Evolutionary conservation across 495 filamentous ascomycete genomes (phyloP), one percentile per base, ranked within the genome.

Genomic region (Talaromyces nanjingensis): DNA sequence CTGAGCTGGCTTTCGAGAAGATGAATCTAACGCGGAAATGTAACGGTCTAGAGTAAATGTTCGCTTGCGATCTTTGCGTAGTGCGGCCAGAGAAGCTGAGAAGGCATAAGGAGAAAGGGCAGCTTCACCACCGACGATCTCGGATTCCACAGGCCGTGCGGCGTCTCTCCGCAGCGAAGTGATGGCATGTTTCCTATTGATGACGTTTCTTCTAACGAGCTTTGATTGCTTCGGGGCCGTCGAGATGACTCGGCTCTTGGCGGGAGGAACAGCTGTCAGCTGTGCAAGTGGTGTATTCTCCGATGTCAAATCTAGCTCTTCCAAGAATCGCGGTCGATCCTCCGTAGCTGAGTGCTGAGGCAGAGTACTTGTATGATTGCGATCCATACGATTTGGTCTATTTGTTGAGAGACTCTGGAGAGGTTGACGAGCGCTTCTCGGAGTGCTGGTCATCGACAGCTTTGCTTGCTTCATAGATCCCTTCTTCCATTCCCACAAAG

Each of bases 401-500:
- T 64, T 71, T 31, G 64, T 63, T 52, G 67, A 68, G 31, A 71
- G 57, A 55, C 64, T 64, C 9, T 52, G 34, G 24, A 73, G 59
- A 47, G 73, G 65, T 33, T 65, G 70, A 52, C 67, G 68, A 59
- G 61, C 66, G 9, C 49, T 68, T 61, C 65, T 62, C 52, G 67
- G 71, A 24, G 65, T 59, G 34, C 63, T 67, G 20, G 68, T 66
- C 33, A 69, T 63, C 18, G 67, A 64, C 42, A 76, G 65, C 34
- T 69, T 69, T 52, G 70, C 77, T 57, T 83, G 84, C 22, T 70
- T 74, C 55, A 93, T 86, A 45, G 73, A 85, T 6, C 93, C 92
- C 64, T 78, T 80, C 69, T 85, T 88, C 94, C 94, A 98, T 62
- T 89, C 82, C 22, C 76, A 78, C 56, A 98, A 74, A 12, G 85